Percentiles rank a stretch among this genome's conserved stretches.
These are phyloP conservation scores for Zygotorulaspora sp. DNA, from an alignment of 805 yeast species.

Conservation along the genomic window DNA sequence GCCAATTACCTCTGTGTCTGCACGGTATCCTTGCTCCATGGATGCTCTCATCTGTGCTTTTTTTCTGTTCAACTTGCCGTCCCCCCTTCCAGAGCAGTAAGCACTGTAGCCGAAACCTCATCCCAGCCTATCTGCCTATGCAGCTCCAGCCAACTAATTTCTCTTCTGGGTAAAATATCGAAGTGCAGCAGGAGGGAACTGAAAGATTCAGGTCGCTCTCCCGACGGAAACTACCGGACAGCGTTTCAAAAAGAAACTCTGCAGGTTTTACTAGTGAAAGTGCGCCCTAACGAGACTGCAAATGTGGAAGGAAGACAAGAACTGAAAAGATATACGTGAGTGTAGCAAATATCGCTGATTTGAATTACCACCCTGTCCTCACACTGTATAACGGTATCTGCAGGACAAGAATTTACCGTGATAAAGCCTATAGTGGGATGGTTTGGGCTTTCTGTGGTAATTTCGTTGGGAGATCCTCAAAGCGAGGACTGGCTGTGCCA, in stretches of 20 bases:
- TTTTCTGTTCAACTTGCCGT: too few species aligned
- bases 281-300: background rate
- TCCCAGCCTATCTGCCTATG: background rate
- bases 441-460: too few species aligned
- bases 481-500: constrained; percentile 3
- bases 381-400: too few species aligned
- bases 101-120: constrained; percentile 2
- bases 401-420: too few species aligned
- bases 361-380: constrained; percentile 1
- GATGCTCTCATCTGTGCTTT: too few species aligned
- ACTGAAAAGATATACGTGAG: too few species aligned
- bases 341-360: background rate
- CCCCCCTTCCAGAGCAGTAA: too few species aligned
- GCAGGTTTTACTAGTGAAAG: background rate
- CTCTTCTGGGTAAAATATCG: background rate
- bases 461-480: too few species aligned
- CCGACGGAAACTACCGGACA: background rate
- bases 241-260: background rate
- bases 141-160: background rate
- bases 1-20: too few species aligned
- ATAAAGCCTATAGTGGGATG: too few species aligned
- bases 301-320: too few species aligned
- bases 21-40: too few species aligned
- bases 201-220: background rate
- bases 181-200: background rate